A percentile compares a stretch with the other conserved stretches of the same genome.
Conservation (phyloP, 306 rosid species). For the Lagenaria siceraria region DNA sequence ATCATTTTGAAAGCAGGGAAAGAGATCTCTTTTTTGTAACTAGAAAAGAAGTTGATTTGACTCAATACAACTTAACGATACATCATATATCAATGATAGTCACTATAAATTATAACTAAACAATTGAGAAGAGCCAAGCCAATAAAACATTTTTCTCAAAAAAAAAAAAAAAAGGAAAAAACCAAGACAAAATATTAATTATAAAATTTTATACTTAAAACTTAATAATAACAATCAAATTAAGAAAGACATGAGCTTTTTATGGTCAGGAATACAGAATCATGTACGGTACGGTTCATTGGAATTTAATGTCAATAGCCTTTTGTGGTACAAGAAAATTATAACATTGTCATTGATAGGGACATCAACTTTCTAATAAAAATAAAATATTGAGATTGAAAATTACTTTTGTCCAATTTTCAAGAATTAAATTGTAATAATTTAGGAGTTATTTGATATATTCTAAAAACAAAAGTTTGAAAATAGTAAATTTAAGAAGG, state of each 20-base stretch:
- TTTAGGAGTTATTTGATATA: too few relatives aligned
- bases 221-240: not conserved
- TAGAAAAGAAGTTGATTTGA: too few relatives aligned
- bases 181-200: not conserved
- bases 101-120: not conserved
- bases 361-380: not conserved
- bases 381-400: too few relatives aligned
- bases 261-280: not conserved
- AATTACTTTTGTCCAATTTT: too few relatives aligned
- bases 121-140: too few relatives aligned
- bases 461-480: too few relatives aligned
- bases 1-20: too few relatives aligned
- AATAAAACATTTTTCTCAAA: too few relatives aligned
- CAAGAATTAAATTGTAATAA: too few relatives aligned
- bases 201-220: not conserved
- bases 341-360: not conserved
- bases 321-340: not conserved
- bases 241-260: not conserved
- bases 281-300: not conserved
- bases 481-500: too few relatives aligned
- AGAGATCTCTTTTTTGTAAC: too few relatives aligned
- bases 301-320: not conserved
- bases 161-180: not conserved
- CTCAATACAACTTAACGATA: too few relatives aligned
- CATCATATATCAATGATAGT: not conserved